phyloP scores from a whole-genome alignment of 495 filamentous ascomycete species.

The Lasiosphaeria miniovina region DNA sequence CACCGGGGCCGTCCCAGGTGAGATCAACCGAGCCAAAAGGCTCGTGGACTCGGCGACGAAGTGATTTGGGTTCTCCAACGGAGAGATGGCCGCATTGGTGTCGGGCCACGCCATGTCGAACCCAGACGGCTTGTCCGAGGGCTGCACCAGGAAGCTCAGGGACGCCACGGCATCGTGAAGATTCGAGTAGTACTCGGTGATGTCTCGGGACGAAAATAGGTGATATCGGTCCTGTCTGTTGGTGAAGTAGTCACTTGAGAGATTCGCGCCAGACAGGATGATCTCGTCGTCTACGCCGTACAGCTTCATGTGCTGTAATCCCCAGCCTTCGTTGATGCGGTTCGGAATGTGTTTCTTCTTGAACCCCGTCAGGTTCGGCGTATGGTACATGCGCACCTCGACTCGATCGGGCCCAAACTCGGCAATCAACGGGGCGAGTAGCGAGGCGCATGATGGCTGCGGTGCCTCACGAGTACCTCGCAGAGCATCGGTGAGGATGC shows the following conservation, averaged over 20 bases:
- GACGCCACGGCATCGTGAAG: slow-evolving; percentile 75
- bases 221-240: slow-evolving; percentile 95
- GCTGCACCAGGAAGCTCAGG: slow-evolving; percentile 76
- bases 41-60: slow-evolving; percentile 68
- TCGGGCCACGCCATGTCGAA: slow-evolving; percentile 78
- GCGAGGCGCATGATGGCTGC: slow-evolving; percentile 81
- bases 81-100: slow-evolving; percentile 67
- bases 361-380: slow-evolving; percentile 86
- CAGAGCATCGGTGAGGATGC: slow-evolving; percentile 88
- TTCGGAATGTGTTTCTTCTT: slow-evolving; percentile 79
- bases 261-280: slow-evolving; percentile 90
- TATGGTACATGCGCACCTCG: slow-evolving; percentile 96
- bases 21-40: slow-evolving; percentile 63
- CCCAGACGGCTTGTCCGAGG: slow-evolving; percentile 54
- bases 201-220: slow-evolving; percentile 70
- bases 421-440: slow-evolving; percentile 73
- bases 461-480: slow-evolving; percentile 90
- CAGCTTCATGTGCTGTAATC: slow-evolving; percentile 98
- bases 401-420: slow-evolving; percentile 86
- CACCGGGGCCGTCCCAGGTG: slow-evolving; percentile 26
- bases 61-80: slow-evolving; percentile 61
- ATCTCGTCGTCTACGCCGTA: slow-evolving; percentile 96
- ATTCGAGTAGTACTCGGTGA: slow-evolving; percentile 77
- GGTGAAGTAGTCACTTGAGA: slow-evolving; percentile 94
- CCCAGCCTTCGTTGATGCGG: slow-evolving; percentile 97